These are phyloP conservation scores for Zanthoxylum bungeanum DNA, from an alignment of 345 rosid genomes.

Conservation along the genomic window DNA sequence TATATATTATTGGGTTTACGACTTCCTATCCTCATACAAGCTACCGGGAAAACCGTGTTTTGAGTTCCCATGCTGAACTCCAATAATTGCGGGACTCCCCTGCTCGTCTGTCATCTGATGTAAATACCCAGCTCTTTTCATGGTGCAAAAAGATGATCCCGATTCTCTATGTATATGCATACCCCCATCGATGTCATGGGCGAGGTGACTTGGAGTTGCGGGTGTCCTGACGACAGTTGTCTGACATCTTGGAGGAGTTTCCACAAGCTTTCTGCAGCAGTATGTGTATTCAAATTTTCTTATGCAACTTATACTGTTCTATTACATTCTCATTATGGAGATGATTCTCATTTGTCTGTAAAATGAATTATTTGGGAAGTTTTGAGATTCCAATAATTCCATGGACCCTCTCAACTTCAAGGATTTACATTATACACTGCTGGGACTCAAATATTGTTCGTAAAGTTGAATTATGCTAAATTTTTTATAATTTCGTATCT, in stretches of 20 bases:
- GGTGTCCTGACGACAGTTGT: conserved; percentile 26
- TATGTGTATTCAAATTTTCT: background rate
- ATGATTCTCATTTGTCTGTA: background rate
- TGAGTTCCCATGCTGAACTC: background rate
- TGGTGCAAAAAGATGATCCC: conserved; percentile 2
- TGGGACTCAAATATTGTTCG: no score
- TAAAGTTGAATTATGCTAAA: no score
- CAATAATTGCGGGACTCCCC: background rate
- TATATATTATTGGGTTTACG: background rate
- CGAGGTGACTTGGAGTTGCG: conserved; percentile 19
- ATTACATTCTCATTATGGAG: background rate
- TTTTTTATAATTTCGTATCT: no score
- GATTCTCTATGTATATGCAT: conserved; percentile 7
- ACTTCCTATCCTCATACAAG: background rate
- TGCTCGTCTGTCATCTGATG: background rate
- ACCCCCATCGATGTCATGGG: conserved; percentile 27
- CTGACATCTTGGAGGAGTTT: conserved; percentile 12
- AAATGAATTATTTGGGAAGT: background rate
- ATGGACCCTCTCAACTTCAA: background rate
- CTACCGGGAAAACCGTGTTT: conserved; percentile 18
- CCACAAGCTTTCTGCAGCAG: background rate
- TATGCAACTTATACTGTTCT: no score
- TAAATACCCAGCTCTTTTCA: conserved; percentile 4
- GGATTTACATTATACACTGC: background rate
- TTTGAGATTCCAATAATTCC: background rate